A percentile compares a stretch with the other conserved stretches of the same genome.
phyloP scores from a whole-genome alignment of 2,329 filamentous ascomycete genomes.

The Xylariomycetidae sp. region DNA sequence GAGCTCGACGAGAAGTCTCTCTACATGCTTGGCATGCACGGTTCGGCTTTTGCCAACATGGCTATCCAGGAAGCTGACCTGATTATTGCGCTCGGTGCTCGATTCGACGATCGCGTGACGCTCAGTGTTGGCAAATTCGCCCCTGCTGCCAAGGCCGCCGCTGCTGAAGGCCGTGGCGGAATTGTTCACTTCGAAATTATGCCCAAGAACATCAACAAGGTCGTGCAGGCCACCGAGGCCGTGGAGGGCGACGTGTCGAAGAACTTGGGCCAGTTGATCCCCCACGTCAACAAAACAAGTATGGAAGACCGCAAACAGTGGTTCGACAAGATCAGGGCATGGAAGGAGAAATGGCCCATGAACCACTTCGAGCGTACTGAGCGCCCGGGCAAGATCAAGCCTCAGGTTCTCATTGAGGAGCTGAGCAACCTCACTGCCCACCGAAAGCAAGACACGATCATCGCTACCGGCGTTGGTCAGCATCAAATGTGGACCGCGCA shows the following conservation, averaged over 20 bases:
- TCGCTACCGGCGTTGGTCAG: constrained; percentile 90
- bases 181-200: constrained; percentile 98
- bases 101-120: constrained; percentile 96
- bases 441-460: constrained; percentile 82
- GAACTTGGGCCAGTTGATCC: constrained; percentile 71
- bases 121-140: constrained; percentile 78
- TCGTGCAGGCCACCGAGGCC: constrained; percentile 91
- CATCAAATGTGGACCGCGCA: constrained; percentile 99
- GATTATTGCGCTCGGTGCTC: constrained; percentile 87
- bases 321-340: constrained; percentile 82
- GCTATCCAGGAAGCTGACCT: constrained; percentile 95
- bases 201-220: constrained; percentile 99
- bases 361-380: constrained; percentile 73
- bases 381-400: constrained; percentile 91
- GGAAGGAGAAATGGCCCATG: constrained; percentile 90
- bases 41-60: constrained; percentile 95
- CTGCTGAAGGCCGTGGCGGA: constrained; percentile 77
- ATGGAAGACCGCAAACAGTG: constrained; percentile 68
- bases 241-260: constrained; percentile 80
- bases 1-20: constrained; percentile 90
- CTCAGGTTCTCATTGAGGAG: constrained; percentile 85
- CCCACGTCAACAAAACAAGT: constrained; percentile 53
- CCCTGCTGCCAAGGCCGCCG: constrained; percentile 78
- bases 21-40: constrained; percentile 99
- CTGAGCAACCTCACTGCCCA: constrained; percentile 76